Percentiles rank a stretch among this genome's conserved stretches.
Conservation (phyloP, 176 grass and related monocot species). For the Puccinellia tenuiflora region DNA sequence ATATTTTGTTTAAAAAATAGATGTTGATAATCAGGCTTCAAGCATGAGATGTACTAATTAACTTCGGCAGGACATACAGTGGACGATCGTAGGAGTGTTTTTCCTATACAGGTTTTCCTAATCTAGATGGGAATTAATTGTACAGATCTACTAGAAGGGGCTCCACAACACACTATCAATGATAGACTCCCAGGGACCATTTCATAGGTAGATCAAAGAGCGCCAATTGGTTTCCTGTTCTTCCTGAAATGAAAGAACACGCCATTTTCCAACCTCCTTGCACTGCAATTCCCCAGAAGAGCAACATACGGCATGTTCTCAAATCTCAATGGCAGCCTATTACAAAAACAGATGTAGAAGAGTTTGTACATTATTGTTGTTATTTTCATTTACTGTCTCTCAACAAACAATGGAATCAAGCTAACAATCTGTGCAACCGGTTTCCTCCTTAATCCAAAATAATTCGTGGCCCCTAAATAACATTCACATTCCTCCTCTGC, state of each 20-base stretch:
- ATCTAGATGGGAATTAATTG: not conserved
- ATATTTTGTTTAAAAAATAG: not conserved
- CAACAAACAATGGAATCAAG: constrained; percentile 30
- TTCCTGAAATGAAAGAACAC: constrained; percentile 12
- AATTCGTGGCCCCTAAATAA: constrained; percentile 4
- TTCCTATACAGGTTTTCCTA: not conserved
- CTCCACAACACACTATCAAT: not conserved
- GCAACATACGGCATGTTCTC: not conserved
- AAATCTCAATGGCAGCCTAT: constrained; percentile 1
- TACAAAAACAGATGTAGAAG: constrained; percentile 12
- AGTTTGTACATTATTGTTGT: not conserved
- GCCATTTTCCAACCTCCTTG: constrained; percentile 1
- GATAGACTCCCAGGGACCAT: not conserved
- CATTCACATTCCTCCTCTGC: not conserved
- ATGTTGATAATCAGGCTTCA: not conserved
- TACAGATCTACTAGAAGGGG: not conserved
- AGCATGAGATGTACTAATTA: not conserved
- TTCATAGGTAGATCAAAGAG: not conserved
- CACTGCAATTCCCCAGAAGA: not conserved
- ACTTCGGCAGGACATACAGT: not conserved
- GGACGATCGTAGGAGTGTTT: not conserved
- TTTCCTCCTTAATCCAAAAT: not conserved
- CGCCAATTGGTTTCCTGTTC: not conserved
- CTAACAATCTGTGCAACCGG: not conserved
- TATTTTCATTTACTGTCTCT: constrained; percentile 10